phyloP scores from a whole-genome alignment of 805 yeast species.

The Ogataea pini region DNA sequence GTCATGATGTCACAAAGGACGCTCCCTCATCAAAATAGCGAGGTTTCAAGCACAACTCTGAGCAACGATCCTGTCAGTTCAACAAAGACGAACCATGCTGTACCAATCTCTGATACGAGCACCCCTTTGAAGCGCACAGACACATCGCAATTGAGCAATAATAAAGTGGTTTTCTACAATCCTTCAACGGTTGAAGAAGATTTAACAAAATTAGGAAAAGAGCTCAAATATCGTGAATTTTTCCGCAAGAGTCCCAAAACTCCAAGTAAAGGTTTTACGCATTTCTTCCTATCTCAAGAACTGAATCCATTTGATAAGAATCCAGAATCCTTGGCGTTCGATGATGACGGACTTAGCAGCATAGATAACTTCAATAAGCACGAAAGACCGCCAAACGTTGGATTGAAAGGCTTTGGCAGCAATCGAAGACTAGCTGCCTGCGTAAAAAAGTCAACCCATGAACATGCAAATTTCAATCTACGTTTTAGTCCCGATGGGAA shows the following conservation, averaged over 20 bases:
- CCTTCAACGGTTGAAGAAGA: conserved; percentile 36
- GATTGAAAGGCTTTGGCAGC: not conserved
- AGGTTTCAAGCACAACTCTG: conserved; percentile 8
- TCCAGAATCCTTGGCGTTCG: not conserved
- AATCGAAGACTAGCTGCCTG: not conserved
- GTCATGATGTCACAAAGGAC: not conserved
- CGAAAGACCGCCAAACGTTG: conserved; percentile 13
- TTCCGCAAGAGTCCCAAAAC: conserved; percentile 45
- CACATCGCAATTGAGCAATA: not conserved
- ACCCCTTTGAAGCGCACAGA: conserved; percentile 6
- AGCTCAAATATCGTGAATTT: conserved; percentile 58
- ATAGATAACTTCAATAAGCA: conserved; percentile 9
- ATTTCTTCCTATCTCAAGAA: conserved; percentile 69
- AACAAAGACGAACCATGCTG: not conserved
- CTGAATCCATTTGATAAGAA: conserved; percentile 34
- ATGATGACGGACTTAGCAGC: conserved; percentile 8
- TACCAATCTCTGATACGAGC: not conserved
- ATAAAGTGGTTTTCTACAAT: conserved; percentile 6
- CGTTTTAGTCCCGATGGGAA: conserved; percentile 79
- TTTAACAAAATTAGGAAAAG: conserved; percentile 42
- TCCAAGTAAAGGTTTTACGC: conserved; percentile 47
- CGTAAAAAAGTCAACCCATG: conserved; percentile 18
- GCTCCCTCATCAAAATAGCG: not conserved
- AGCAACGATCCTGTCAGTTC: not conserved
- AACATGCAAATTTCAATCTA: conserved; percentile 66